Conservation (phyloP, 306 rosid genomes). For the Trichosanthes truncata region DNA sequence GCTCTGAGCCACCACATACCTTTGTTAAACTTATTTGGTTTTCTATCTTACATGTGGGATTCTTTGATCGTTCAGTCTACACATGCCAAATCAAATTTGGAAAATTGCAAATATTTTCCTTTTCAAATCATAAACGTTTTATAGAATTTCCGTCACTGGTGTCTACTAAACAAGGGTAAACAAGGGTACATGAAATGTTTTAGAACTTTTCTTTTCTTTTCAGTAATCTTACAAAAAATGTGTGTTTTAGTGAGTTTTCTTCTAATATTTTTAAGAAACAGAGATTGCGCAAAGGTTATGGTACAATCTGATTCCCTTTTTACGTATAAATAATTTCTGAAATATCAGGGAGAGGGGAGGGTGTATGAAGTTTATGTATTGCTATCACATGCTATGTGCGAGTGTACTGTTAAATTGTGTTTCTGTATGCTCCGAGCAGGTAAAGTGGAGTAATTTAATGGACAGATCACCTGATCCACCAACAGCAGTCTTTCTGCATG, state of each 20-base stretch:
- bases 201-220: not conserved
- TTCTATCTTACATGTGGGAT: not conserved
- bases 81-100: not conserved
- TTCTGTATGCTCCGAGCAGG: slow-evolving; percentile 29
- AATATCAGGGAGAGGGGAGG: not conserved
- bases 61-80: not conserved
- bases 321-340: not conserved
- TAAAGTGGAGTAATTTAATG: slow-evolving; percentile 75
- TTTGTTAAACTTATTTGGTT: not conserved
- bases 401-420: not conserved
- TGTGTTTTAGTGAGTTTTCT: not conserved
- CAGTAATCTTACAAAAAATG: not conserved
- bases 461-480: slow-evolving; percentile 67
- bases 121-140: not conserved
- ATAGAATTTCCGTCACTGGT: not conserved
- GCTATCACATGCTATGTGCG: not conserved
- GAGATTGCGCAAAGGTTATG: not conserved
- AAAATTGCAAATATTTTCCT: not conserved
- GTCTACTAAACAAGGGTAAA: not conserved
- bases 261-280: not conserved
- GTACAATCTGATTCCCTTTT: not conserved
- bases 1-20: not conserved
- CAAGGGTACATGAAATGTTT: not conserved
- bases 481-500: slow-evolving; percentile 90
- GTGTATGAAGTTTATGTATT: not conserved